Base-by-base conservation (phyloP, 768 basidiomycete species). In the Phaffia tasmanica region DNA sequence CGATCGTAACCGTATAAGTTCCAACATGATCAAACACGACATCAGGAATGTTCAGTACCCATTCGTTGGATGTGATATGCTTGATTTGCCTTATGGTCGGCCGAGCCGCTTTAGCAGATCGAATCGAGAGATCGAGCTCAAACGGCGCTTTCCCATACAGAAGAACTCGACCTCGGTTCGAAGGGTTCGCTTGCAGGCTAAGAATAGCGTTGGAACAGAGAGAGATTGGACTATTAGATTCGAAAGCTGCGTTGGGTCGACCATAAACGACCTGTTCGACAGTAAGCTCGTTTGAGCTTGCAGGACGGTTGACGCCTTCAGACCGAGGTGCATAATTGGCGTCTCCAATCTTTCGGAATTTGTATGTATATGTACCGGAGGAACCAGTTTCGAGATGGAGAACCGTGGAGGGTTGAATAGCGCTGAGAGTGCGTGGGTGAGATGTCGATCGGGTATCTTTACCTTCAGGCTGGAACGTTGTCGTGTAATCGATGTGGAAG, bases 91-190 rank as follows among this genome's bases (percentile, higher is more conserved):
- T 51, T 27, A 62, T 47, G 54, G 57, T 49, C 5, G 66, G 66
- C 3, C 55, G 53, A n/a, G 51, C 18, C 2, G 59, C 30, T 16
- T 53, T 55, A 9, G 55, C 27, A 0, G 78, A 83, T 85, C 84
- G 18, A 83, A 87, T 57, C 30, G 75, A 72, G 49, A 98, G 75
- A 30, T 83, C 79, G 18, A 97, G 76, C 57, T 79, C 81, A 80
- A 95, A 99, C 1, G 95, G 95, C 7, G 93, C 85, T 23, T 84
- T 81, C 23, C 95, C 95, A 64, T 86, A 83, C 3, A 99, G 79
- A 5, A 84, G 71, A 67, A 99, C 76, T 48, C 81, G 73, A 1
- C 84, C 85, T 68, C 89, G 85, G 19, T 74, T 30, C 79, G 80
- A n/a, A 76, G 65, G 68, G 18, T 75, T 72, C 65, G 87, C 84